Percentiles rank a stretch among this genome's conserved stretches.
These are phyloP conservation scores for Komagataella populi DNA, from an alignment of 805 yeast genomes.

Conservation along the genomic window DNA sequence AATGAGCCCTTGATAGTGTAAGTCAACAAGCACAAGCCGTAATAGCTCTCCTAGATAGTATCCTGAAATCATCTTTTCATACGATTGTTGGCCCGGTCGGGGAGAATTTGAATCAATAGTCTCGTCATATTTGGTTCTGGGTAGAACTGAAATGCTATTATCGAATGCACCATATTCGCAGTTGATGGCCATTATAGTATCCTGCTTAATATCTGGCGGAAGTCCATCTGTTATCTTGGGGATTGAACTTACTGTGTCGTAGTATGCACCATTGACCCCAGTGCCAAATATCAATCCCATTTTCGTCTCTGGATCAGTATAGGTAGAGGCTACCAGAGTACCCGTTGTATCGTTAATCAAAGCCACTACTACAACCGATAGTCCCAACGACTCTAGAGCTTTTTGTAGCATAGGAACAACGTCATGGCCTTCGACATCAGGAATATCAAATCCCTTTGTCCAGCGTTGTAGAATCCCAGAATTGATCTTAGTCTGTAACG, in stretches of 20 bases:
- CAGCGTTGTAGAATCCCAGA: constrained; percentile 84
- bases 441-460: constrained; percentile 96
- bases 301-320: constrained; percentile 76
- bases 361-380: constrained; percentile 83
- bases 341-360: constrained; percentile 96
- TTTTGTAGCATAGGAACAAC: constrained; percentile 84
- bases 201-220: constrained; percentile 44
- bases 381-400: constrained; percentile 46
- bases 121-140: constrained; percentile 82
- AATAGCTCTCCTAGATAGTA: constrained; percentile 89
- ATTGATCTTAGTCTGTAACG: constrained; percentile 71
- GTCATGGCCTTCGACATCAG: constrained; percentile 85
- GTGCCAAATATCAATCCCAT: constrained; percentile 97
- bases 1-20: constrained; percentile 47
- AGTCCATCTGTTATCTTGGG: constrained; percentile 71
- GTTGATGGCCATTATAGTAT: constrained; percentile 85
- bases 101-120: constrained; percentile 78
- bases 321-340: constrained; percentile 89
- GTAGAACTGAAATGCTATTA: constrained; percentile 71
- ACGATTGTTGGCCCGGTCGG: constrained; percentile 90
- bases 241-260: constrained; percentile 56
- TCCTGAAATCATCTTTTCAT: constrained; percentile 96
- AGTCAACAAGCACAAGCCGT: constrained; percentile 67
- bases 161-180: constrained; percentile 98
- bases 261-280: constrained; percentile 95